Base-by-base conservation (phyloP, 768 basidiomycete genomes). In the Sporobolomyces roseus region DNA sequence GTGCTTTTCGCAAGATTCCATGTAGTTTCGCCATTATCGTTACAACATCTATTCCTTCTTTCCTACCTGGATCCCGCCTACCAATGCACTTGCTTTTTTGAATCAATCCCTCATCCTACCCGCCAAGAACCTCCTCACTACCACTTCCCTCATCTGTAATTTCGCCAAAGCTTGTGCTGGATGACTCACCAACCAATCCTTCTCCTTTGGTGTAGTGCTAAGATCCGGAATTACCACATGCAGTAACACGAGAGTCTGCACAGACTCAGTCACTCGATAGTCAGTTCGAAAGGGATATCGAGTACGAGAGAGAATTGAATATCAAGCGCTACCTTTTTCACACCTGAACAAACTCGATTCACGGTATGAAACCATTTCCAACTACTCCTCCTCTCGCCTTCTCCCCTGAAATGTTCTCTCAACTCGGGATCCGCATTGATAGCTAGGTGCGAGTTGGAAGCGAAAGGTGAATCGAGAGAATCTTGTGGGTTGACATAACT, bases 321-420 rank as follows among this genome's bases (percentile, higher is more conserved):
- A 48, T 7, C 10, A 21, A n/a, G 19, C 65, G 17, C 78, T 38
- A 91, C 94, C 85, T 99, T 99, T 80, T 93, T 91, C 6, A 98
- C 94, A 77, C 96, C 92, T 0, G 91, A 87, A 78, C 94, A 97
- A 17, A 97, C 94, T 43, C 96, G 86, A 77, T 96, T 98, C 69
- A 99, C 85, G 1, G 96, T 99, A 79, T 91, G 92, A 33, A 99
- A 83, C 93, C 93, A 97, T 17, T 90, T 84, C 96, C 96, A 99
- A 14, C 87, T 81, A 75, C 90, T 75, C 53, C 74, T 66, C 59
- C 77, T 76, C n/a, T 75, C 77, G 50, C 69, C 70, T 27, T 75
- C 72, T 33, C 62, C 71, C 14, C 63, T 51, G 19, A 66, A 59
- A 43, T 69, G 66, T 36, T 54, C 25, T 41, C 48, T 33, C 1